Percentiles rank a stretch among this genome's conserved stretches.
Conservation (phyloP, 192 early-diverging fungal genomes). For the Coemansia sp. region DNA sequence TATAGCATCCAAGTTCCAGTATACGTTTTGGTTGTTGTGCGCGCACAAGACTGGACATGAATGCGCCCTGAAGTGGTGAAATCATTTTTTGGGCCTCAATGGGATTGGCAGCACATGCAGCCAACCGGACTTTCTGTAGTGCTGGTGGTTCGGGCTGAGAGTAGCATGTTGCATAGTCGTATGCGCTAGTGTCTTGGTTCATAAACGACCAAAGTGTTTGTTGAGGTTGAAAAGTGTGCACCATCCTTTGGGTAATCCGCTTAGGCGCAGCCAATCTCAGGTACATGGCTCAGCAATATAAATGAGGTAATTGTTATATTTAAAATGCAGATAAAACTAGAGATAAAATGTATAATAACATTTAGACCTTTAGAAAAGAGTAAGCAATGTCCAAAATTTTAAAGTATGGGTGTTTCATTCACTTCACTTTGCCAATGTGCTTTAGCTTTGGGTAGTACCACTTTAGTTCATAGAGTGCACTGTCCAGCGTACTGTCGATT, state of each 20-base stretch:
- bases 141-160: conserved; percentile 23
- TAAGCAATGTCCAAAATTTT: not conserved
- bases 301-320: too few species aligned
- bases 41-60: conserved; percentile 35
- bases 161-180: conserved; percentile 17
- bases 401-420: not conserved
- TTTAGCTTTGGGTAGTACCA: not conserved
- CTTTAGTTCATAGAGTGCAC: not conserved
- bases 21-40: conserved; percentile 30
- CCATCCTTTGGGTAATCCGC: not conserved
- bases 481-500: not conserved
- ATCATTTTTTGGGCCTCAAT: conserved; percentile 42
- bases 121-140: conserved; percentile 13
- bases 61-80: conserved; percentile 44
- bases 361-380: too few species aligned
- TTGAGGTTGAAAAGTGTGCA: not conserved
- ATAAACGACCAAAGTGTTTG: conserved; percentile 27
- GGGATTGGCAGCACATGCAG: conserved; percentile 11
- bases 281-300: not conserved
- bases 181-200: conserved; percentile 14
- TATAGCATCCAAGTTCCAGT: conserved; percentile 70
- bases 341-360: too few species aligned
- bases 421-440: not conserved
- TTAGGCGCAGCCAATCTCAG: not conserved
- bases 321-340: too few species aligned